These are phyloP conservation scores for Zangia roseola DNA, from an alignment of 768 basidiomycete species.

Conservation along the genomic window DNA sequence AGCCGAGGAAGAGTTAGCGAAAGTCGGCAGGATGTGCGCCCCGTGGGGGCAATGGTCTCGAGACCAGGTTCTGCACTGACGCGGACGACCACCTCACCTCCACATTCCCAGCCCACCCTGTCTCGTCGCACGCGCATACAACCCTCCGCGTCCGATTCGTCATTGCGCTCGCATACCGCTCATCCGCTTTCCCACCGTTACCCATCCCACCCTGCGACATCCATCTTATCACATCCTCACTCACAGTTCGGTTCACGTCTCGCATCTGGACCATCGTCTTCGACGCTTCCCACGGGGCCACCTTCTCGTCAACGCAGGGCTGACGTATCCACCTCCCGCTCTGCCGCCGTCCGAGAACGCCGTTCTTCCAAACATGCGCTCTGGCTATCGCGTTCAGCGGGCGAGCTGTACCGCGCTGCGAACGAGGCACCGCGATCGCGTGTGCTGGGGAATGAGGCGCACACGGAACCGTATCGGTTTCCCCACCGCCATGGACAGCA, in stretches of 20 bases:
- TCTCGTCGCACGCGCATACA: not conserved
- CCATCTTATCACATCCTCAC: not conserved
- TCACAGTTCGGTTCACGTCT: not conserved
- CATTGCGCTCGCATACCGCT: not conserved
- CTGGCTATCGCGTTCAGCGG: constrained; percentile 22
- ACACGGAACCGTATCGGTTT: not conserved
- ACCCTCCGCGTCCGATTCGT: constrained; percentile 1
- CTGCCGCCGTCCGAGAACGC: constrained; percentile 1
- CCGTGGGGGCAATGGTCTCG: not conserved
- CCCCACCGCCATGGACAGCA: not conserved
- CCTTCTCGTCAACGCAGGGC: not conserved
- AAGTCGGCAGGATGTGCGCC: not conserved
- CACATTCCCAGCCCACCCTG: not conserved
- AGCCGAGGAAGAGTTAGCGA: not conserved
- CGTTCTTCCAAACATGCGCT: constrained; percentile 12
- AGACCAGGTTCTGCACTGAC: not conserved
- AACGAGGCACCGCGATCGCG: not conserved
- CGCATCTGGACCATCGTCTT: not conserved
- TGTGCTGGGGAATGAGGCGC: not conserved
- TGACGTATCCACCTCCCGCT: not conserved
- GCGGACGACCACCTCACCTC: not conserved
- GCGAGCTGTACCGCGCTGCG: constrained; percentile 19
- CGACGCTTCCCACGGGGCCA: not conserved
- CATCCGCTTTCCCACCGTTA: not conserved
- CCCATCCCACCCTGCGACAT: not conserved